Conservation (phyloP, 768 basidiomycete genomes). For the Galerina marginata region DNA sequence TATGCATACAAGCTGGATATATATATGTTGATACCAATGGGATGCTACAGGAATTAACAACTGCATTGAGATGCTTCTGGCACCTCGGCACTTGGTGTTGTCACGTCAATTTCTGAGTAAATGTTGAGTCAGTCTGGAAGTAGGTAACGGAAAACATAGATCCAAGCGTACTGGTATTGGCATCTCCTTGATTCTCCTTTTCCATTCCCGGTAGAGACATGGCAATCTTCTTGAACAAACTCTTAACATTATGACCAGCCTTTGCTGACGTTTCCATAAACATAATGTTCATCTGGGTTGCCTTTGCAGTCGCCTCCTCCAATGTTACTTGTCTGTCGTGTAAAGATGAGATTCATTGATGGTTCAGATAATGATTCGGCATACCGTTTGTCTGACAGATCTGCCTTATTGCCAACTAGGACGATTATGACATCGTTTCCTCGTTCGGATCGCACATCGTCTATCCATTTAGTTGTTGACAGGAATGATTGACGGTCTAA, state of each 20-base stretch:
- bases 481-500: slow-evolving; percentile 96
- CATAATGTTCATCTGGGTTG: slow-evolving; percentile 92
- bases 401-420: slow-evolving; percentile 98
- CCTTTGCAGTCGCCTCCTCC: slow-evolving; percentile 93
- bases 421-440: slow-evolving; percentile 99
- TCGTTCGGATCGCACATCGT: slow-evolving; percentile 96
- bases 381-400: slow-evolving; percentile 97
- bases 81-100: slow-evolving; percentile 68
- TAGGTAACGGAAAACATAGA: not conserved
- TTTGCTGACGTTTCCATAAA: slow-evolving; percentile 99
- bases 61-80: slow-evolving; percentile 89
- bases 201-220: slow-evolving; percentile 98
- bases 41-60: slow-evolving; percentile 53
- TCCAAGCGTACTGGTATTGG: slow-evolving; percentile 55
- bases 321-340: slow-evolving; percentile 90
- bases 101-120: slow-evolving; percentile 87
- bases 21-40: slow-evolving; percentile 18
- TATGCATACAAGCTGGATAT: slow-evolving; percentile 23
- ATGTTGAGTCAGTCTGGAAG: slow-evolving; percentile 9
- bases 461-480: slow-evolving; percentile 99
- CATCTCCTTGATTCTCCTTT: slow-evolving; percentile 68
- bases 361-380: slow-evolving; percentile 30
- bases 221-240: slow-evolving; percentile 98
- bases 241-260: slow-evolving; percentile 99
- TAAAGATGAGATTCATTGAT: slow-evolving; percentile 5